Conservation (phyloP, 345 rosid genomes). For the Aquilaria yunnanensis region DNA sequence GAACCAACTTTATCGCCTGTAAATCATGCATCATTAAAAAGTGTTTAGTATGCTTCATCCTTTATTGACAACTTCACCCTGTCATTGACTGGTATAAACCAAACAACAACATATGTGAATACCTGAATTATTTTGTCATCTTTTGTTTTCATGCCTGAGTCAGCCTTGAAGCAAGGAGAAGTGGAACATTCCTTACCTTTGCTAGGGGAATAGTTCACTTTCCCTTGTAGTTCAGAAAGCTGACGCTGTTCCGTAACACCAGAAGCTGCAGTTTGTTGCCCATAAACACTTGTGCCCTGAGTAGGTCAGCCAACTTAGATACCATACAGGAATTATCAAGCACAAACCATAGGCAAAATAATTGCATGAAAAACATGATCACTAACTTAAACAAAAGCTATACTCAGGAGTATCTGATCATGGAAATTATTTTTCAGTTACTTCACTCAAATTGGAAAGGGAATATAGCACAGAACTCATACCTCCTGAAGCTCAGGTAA, state of each 20-base stretch:
- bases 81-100: background rate
- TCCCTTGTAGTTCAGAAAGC: constrained; percentile 17
- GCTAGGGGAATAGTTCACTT: constrained; percentile 16
- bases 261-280: constrained; percentile 11
- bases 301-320: constrained; percentile 10
- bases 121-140: constrained; percentile 66
- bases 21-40: constrained; percentile 17
- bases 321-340: background rate
- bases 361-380: background rate
- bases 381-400: background rate
- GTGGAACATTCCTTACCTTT: constrained; percentile 19
- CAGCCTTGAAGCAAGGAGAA: constrained; percentile 13
- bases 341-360: background rate
- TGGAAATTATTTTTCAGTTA: background rate
- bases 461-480: constrained; percentile 13
- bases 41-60: background rate
- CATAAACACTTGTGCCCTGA: constrained; percentile 19
- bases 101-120: constrained; percentile 14
- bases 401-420: background rate
- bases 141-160: constrained; percentile 24
- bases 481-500: constrained; percentile 41
- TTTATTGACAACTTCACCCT: background rate
- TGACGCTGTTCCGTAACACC: constrained; percentile 12
- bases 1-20: constrained; percentile 74
- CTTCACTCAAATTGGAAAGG: background rate